A percentile compares a stretch with the other conserved stretches of the same genome.
These are phyloP conservation scores for Myxozyma kluyveri DNA, from an alignment of 805 yeast genomes.

Conservation along the genomic window DNA sequence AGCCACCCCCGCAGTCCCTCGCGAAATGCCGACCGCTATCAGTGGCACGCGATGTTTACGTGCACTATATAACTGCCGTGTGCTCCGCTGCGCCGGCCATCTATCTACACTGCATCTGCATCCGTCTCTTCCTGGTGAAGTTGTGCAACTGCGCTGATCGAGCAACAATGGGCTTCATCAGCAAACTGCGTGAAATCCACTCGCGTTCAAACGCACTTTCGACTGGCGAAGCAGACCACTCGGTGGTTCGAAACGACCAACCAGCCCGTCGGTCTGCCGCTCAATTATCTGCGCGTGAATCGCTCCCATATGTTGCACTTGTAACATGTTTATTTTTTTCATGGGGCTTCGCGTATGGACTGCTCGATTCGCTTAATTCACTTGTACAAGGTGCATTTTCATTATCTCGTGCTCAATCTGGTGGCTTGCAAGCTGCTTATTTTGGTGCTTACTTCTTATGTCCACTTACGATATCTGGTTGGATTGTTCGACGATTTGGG, in stretches of 20 bases:
- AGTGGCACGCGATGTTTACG: no score
- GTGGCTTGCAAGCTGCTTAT: constrained; percentile 12
- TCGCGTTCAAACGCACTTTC: not conserved
- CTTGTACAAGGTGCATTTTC: constrained; percentile 3
- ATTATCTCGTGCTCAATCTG: constrained; percentile 6
- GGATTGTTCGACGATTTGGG: constrained; percentile 9
- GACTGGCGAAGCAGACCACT: constrained; percentile 1
- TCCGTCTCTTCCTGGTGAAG: no score
- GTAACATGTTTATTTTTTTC: constrained; percentile 2
- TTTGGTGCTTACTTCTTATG: constrained; percentile 10
- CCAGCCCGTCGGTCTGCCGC: constrained; percentile 3
- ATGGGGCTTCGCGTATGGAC: constrained; percentile 15
- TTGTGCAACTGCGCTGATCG: no score
- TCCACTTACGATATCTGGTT: constrained; percentile 8
- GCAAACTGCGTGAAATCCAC: constrained; percentile 1
- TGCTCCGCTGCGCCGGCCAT: no score
- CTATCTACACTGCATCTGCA: no score
- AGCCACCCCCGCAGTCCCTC: no score
- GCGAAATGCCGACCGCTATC: no score
- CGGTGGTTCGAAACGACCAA: constrained; percentile 2
- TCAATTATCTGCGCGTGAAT: constrained; percentile 1
- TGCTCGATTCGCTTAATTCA: constrained; percentile 6
- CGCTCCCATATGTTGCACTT: not conserved
- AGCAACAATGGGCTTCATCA: constrained; percentile 4
- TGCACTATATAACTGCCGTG: no score